Percentiles rank a stretch among this genome's conserved stretches.
phyloP scores from a whole-genome alignment of 768 basidiomycete species.

The Lactarius quietus region DNA sequence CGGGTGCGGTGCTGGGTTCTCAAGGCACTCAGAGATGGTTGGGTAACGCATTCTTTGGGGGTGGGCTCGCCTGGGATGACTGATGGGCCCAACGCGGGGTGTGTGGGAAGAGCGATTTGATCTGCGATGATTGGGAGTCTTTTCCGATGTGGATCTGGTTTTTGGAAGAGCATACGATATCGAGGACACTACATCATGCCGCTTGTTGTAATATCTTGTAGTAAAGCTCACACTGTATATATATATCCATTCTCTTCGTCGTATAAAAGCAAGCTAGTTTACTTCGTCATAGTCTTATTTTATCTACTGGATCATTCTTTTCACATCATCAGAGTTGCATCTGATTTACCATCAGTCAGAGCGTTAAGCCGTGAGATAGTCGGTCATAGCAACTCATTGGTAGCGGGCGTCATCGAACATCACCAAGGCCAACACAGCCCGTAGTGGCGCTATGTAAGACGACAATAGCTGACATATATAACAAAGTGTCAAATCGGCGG shows the following conservation, averaged over 20 bases:
- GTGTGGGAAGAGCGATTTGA: slow-evolving; percentile 19
- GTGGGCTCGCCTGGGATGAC: neutral
- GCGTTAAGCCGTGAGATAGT: neutral
- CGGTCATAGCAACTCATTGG: neutral
- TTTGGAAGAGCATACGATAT: neutral
- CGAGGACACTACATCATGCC: neutral
- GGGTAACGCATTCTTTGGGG: neutral
- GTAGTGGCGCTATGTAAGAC: neutral
- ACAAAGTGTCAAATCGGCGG: neutral
- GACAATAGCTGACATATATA: neutral
- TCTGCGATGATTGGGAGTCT: neutral
- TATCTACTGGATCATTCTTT: neutral
- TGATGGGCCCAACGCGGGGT: neutral
- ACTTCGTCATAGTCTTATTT: neutral
- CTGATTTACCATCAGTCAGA: neutral
- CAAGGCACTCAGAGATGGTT: slow-evolving; percentile 14
- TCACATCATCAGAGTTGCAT: neutral
- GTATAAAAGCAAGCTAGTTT: neutral
- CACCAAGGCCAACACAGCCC: neutral
- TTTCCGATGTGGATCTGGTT: slow-evolving; percentile 3
- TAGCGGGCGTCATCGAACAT: neutral
- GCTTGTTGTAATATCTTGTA: slow-evolving; percentile 3
- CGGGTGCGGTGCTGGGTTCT: slow-evolving; percentile 34
- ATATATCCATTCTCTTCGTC: neutral
- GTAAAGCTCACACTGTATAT: neutral